A percentile compares a stretch with the other conserved stretches of the same genome.
These are phyloP conservation scores for Apocynum venetum DNA, from an alignment of 257 asterid species.

Conservation along the genomic window DNA sequence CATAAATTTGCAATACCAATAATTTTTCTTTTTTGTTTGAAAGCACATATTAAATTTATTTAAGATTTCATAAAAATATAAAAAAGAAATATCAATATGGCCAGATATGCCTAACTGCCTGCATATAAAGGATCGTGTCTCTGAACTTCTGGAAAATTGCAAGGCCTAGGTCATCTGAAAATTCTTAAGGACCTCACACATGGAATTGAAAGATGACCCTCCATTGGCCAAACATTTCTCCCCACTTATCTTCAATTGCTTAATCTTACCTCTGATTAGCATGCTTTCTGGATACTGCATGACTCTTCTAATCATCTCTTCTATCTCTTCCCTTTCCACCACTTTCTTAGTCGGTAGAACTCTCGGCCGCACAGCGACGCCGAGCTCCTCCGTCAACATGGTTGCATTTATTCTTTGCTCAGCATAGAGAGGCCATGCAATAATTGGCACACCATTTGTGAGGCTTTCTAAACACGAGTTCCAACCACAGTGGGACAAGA, in stretches of 20 bases:
- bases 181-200: constrained; percentile 25
- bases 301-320: constrained; percentile 34
- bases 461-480: constrained; percentile 56
- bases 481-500: constrained; percentile 72
- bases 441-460: constrained; percentile 43
- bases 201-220: constrained; percentile 36
- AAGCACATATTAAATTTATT: too few relatives aligned
- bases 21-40: too few relatives aligned
- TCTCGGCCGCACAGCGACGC: constrained; percentile 45
- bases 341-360: constrained; percentile 35
- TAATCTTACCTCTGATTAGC: constrained; percentile 29
- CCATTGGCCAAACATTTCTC: constrained; percentile 23
- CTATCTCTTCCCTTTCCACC: constrained; percentile 57
- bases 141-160: too few relatives aligned
- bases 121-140: too few relatives aligned
- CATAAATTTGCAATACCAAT: too few relatives aligned
- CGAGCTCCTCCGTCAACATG: constrained; percentile 44
- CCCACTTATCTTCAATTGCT: constrained; percentile 32
- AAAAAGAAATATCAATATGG: too few relatives aligned
- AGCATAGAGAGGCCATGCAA: constrained; percentile 70
- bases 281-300: constrained; percentile 34
- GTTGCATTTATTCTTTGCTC: constrained; percentile 64
- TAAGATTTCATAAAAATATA: too few relatives aligned
- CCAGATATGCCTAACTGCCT: too few relatives aligned
- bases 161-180: not conserved